These are phyloP conservation scores for Penicillium antarcticum DNA, from an alignment of 495 filamentous ascomycete species.

Conservation along the genomic window DNA sequence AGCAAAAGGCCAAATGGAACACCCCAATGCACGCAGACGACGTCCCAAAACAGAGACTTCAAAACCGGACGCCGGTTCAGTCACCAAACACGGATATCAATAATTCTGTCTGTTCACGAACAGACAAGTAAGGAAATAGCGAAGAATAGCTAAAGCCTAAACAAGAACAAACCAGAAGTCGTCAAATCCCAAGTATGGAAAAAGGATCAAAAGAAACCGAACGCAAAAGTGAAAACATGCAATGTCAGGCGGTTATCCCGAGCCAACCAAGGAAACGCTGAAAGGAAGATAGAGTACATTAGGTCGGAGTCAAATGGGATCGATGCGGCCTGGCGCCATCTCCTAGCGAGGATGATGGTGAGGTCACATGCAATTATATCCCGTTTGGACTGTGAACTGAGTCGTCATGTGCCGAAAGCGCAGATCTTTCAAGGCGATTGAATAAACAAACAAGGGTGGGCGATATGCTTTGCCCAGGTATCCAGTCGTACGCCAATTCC, in stretches of 20 bases:
- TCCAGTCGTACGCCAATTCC: slow-evolving; percentile 36
- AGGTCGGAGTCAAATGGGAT: slow-evolving; percentile 20
- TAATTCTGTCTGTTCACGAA: slow-evolving; percentile 16
- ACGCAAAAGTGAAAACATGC: slow-evolving; percentile 9
- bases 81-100: slow-evolving; percentile 47
- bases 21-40: slow-evolving; percentile 26
- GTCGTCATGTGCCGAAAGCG: slow-evolving; percentile 23
- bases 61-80: slow-evolving; percentile 35
- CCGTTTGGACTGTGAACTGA: slow-evolving; percentile 13
- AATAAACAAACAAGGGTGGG: slow-evolving; percentile 13
- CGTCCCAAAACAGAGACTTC: slow-evolving; percentile 18
- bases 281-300: slow-evolving; percentile 35
- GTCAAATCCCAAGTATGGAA: slow-evolving; percentile 22
- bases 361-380: slow-evolving; percentile 16
- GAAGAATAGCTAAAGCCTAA: slow-evolving; percentile 12
- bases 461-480: slow-evolving; percentile 24
- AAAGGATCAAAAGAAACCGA: slow-evolving; percentile 7
- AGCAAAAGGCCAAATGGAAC: slow-evolving; percentile 11
- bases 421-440: slow-evolving; percentile 13
- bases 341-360: background rate
- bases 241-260: slow-evolving; percentile 19
- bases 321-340: slow-evolving; percentile 11
- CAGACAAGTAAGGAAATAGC: slow-evolving; percentile 13
- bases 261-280: slow-evolving; percentile 30
- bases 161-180: slow-evolving; percentile 19